Percentiles rank a stretch among this genome's conserved stretches.
Conservation (phyloP, 2,329 filamentous ascomycete species). For the Tolypocladium cylindrosporum region DNA sequence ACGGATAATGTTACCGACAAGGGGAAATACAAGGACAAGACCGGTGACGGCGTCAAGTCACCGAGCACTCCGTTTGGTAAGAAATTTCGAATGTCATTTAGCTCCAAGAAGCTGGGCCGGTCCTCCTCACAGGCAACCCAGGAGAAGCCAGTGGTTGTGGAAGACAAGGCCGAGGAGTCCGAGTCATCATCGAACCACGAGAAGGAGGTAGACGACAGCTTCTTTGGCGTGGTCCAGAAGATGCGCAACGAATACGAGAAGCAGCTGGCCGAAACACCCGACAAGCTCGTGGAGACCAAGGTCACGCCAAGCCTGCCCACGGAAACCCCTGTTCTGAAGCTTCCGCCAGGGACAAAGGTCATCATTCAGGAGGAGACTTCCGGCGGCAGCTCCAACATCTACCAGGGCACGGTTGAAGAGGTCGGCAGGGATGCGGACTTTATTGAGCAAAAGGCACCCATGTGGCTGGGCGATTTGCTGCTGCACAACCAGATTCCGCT, state of each 20-base stretch:
- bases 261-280: conserved; percentile 45
- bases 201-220: conserved; percentile 65
- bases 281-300: conserved; percentile 46
- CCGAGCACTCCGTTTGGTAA: conserved; percentile 63
- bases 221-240: conserved; percentile 62
- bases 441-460: conserved; percentile 77
- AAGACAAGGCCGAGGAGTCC: conserved; percentile 67
- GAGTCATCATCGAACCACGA: conserved; percentile 56
- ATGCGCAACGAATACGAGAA: conserved; percentile 67
- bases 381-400: conserved; percentile 71
- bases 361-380: conserved; percentile 60
- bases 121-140: conserved; percentile 48
- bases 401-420: conserved; percentile 75
- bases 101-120: conserved; percentile 73
- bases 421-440: conserved; percentile 69
- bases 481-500: conserved; percentile 70
- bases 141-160: conserved; percentile 62
- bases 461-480: conserved; percentile 86
- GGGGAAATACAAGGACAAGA: conserved; percentile 34
- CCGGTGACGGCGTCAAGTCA: conserved; percentile 43
- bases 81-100: conserved; percentile 77
- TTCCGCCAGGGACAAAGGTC: conserved; percentile 56
- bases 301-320: conserved; percentile 60
- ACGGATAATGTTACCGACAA: conserved; percentile 38
- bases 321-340: conserved; percentile 68